Evolutionary conservation across 2,329 filamentous ascomycete species (phyloP), one percentile per base, ranked within the genome.

Genomic region (Cadophora luteo-olivacea): DNA sequence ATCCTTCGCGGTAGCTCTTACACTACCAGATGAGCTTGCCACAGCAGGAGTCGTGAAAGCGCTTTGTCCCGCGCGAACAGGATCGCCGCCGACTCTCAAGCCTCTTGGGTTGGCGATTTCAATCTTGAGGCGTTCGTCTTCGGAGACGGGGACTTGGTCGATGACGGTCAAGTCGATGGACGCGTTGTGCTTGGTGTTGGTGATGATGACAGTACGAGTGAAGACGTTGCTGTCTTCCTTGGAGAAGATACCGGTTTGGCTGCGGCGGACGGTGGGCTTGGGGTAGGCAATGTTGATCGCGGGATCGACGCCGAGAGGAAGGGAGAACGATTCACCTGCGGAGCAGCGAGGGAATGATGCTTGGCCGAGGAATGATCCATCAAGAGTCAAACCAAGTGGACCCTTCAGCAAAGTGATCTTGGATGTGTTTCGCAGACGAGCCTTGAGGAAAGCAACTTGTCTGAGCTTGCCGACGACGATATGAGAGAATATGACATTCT

Each of bases 91-190:
- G 3, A 77, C 70, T 0, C 73, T 73, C 52, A 90, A 71, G 0
- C 85, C 86, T 3, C 77, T 77, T 0, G 88, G 88, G 22, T 78
- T 76, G 19, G 83, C 71, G 38, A 89, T 75, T 1, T 84, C 82
- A 9, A 90, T 82, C 4, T 81, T 80, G 6, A 90, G 78, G 51
- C 82, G 80, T 75, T 89, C 87, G 65, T 90, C 87, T 75, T 89
- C 84, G 25, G 84, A 87, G n/a, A 89, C 80, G 3, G 87, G 88
- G 1, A 89, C 80, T 77, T 90, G 87, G 70, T 91, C 88, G 2
- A 87, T 75, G 32, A 90, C 84, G 0, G 84, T 78, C 1, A 90
- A 51, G 1, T 81, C 81, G 16, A 85, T 80, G 0, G 78, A 69
- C 3, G 75, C 64, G 6, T 79, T 79, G 11, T 81, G 80, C 61